Percentiles rank a stretch among this genome's conserved stretches.
phyloP scores from a whole-genome alignment of 495 filamentous ascomycete genomes.

The Talaromyces liani region DNA sequence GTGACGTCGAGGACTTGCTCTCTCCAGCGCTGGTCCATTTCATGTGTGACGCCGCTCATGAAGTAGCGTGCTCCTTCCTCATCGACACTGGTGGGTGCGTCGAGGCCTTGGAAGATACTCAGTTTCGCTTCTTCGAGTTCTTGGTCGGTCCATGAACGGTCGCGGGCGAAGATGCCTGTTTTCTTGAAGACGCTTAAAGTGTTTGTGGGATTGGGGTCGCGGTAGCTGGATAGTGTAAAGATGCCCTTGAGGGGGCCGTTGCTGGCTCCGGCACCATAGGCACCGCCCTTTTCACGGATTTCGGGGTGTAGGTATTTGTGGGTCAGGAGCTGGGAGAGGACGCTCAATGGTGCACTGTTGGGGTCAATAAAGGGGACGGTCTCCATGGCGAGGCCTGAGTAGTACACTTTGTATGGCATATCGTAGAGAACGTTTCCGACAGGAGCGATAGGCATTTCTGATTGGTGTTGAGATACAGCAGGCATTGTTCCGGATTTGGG shows the following conservation, averaged over 20 bases:
- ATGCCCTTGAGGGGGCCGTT: constrained; percentile 68
- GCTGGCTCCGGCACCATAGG: constrained; percentile 90
- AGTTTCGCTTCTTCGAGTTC: constrained; percentile 96
- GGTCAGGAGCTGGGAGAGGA: constrained; percentile 88
- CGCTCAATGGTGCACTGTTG: constrained; percentile 68
- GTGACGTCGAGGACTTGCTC: constrained; percentile 85
- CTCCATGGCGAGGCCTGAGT: constrained; percentile 69
- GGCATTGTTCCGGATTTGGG: constrained; percentile 29
- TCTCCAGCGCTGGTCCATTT: constrained; percentile 82
- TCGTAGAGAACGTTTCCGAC: constrained; percentile 76
- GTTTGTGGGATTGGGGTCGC: constrained; percentile 93
- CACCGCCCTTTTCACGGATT: constrained; percentile 95
- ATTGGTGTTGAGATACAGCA: constrained; percentile 17
- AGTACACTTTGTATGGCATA: constrained; percentile 95
- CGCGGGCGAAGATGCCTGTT: constrained; percentile 75
- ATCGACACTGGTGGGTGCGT: constrained; percentile 83
- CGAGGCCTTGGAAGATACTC: constrained; percentile 90
- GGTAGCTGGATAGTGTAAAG: constrained; percentile 93
- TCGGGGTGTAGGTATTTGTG: constrained; percentile 97
- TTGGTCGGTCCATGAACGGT: constrained; percentile 74
- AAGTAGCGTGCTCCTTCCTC: constrained; percentile 82
- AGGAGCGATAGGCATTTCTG: constrained; percentile 29
- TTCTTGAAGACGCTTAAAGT: constrained; percentile 77
- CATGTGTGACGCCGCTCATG: constrained; percentile 73
- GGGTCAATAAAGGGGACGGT: constrained; percentile 79